Percentiles rank a stretch among this genome's conserved stretches.
phyloP scores from a whole-genome alignment of 2,329 filamentous ascomycete species.

The Fusarium praegraminearum region DNA sequence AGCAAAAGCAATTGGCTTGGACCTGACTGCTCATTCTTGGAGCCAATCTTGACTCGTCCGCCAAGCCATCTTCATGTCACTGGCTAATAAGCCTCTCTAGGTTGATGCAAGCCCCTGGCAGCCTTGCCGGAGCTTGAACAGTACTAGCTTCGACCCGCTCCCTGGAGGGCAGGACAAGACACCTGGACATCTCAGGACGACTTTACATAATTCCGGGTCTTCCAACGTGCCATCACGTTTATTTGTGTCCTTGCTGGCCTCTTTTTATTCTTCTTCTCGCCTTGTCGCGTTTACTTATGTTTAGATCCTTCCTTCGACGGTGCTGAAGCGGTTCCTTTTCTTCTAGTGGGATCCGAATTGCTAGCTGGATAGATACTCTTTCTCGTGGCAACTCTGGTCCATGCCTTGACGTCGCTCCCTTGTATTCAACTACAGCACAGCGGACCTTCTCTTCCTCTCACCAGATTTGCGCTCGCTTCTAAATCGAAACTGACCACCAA shows the following conservation, averaged over 20 bases:
- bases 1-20: slow-evolving; percentile 28
- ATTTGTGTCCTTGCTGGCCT: slow-evolving; percentile 34
- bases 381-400: slow-evolving; percentile 28
- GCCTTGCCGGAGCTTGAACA: slow-evolving; percentile 44
- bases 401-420: slow-evolving; percentile 35
- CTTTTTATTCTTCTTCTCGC: slow-evolving; percentile 29
- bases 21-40: slow-evolving; percentile 17
- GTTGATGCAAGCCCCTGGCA: slow-evolving; percentile 47
- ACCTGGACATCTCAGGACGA: slow-evolving; percentile 44
- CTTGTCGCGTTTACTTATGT: slow-evolving; percentile 29
- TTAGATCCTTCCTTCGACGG: slow-evolving; percentile 11
- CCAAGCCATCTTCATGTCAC: slow-evolving; percentile 26
- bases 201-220: slow-evolving; percentile 25
- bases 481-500: slow-evolving; percentile 33
- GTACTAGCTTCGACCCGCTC: slow-evolving; percentile 45
- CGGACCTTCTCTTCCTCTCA: slow-evolving; percentile 31
- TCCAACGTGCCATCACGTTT: slow-evolving; percentile 25
- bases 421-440: slow-evolving; percentile 8
- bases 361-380: slow-evolving; percentile 15
- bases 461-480: slow-evolving; percentile 43
- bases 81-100: slow-evolving; percentile 30
- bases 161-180: slow-evolving; percentile 44
- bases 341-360: slow-evolving; percentile 25
- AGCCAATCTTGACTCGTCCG: slow-evolving; percentile 23
- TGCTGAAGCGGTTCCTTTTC: slow-evolving; percentile 29